phyloP scores from a whole-genome alignment of 1,139 yeast species.

The Hanseniaspora gamundiae region DNA sequence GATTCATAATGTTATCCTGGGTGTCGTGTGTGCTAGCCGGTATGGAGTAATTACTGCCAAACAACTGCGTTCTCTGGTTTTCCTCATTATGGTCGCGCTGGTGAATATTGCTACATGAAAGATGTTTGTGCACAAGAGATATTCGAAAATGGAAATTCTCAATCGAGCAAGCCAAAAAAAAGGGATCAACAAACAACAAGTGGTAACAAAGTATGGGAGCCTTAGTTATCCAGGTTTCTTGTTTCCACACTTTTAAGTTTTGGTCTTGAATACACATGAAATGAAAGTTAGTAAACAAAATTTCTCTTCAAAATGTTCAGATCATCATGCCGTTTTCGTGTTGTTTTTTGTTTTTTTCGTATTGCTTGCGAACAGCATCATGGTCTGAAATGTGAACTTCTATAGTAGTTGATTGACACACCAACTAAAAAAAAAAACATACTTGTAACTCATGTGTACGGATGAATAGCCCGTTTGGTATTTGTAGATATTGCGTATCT shows the following conservation, averaged over 20 bases:
- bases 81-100: slow-evolving; percentile 15
- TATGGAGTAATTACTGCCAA: slow-evolving; percentile 13
- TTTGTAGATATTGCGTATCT: not conserved
- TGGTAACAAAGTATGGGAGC: not conserved
- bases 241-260: too few relatives aligned
- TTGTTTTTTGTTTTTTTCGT: too few relatives aligned
- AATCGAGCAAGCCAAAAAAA: not conserved
- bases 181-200: too few relatives aligned
- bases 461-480: not conserved
- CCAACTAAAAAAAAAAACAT: too few relatives aligned
- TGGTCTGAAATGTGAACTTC: too few relatives aligned
- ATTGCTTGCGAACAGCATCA: too few relatives aligned
- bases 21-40: not conserved
- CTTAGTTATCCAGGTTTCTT: not conserved
- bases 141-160: not conserved
- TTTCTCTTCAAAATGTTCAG: too few relatives aligned
- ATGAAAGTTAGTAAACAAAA: too few relatives aligned
- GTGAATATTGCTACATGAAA: slow-evolving; percentile 9
- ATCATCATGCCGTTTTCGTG: too few relatives aligned
- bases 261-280: too few relatives aligned
- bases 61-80: slow-evolving; percentile 22
- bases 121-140: not conserved
- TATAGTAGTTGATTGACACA: too few relatives aligned
- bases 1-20: not conserved
- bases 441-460: not conserved